A percentile compares a stretch with the other conserved stretches of the same genome.
phyloP scores from a whole-genome alignment of 192 early-diverging fungal genomes.

The Glomus cerebriforme region DNA sequence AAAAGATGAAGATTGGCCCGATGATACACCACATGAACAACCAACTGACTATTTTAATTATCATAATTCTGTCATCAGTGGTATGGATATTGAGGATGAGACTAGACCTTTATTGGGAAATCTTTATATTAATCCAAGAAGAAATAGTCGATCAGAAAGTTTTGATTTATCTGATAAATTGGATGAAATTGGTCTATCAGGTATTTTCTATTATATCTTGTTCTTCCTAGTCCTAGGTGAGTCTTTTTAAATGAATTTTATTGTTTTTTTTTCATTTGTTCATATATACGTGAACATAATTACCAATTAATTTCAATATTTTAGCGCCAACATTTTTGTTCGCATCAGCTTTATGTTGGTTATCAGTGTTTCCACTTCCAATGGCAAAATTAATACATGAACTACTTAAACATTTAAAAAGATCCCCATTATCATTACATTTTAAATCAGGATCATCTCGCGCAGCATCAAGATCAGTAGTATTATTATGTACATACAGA shows the following conservation, averaged over 20 bases:
- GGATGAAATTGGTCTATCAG: slow-evolving; percentile 44
- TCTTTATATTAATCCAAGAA: neutral
- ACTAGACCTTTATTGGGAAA: slow-evolving; percentile 38
- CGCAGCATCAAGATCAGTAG: slow-evolving; percentile 41
- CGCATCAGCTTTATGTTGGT: slow-evolving; percentile 79
- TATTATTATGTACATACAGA: slow-evolving; percentile 86
- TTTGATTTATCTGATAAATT: slow-evolving; percentile 32
- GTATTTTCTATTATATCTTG: slow-evolving; percentile 50
- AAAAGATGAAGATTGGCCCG: slow-evolving; percentile 36
- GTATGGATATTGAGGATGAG: slow-evolving; percentile 30
- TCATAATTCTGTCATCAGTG: neutral
- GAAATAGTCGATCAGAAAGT: slow-evolving; percentile 14
- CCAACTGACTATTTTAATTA: slow-evolving; percentile 14
- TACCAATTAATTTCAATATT: slow-evolving; percentile 21
- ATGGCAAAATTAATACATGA: slow-evolving; percentile 94
- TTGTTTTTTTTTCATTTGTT: slow-evolving; percentile 12
- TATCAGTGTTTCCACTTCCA: slow-evolving; percentile 84
- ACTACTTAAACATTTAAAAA: slow-evolving; percentile 73
- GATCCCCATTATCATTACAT: slow-evolving; percentile 73
- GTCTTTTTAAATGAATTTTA: neutral
- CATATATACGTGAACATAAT: slow-evolving; percentile 19
- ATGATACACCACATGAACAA: neutral
- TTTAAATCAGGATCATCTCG: slow-evolving; percentile 62
- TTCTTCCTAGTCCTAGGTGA: slow-evolving; percentile 51
- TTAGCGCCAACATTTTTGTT: slow-evolving; percentile 78